Evolutionary conservation across 192 early-diverging fungal genomes (phyloP).

Genomic region (Coemansia sp.): DNA sequence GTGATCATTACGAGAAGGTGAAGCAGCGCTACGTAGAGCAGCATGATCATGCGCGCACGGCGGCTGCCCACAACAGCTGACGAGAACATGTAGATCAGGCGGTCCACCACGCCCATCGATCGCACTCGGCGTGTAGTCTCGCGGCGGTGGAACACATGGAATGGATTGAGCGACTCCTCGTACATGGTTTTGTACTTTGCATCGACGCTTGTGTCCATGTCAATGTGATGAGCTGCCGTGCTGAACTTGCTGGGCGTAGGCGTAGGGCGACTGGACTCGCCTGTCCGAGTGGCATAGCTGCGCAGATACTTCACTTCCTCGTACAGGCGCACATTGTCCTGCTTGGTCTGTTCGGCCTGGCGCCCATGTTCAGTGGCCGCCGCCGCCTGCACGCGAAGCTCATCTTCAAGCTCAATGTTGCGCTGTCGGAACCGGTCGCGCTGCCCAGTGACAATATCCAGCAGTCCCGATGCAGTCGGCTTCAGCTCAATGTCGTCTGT

Average conservation of each 20-base stretch:
- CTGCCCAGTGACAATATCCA: conserved; percentile 85
- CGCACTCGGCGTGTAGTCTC: conserved; percentile 69
- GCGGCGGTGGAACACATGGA: conserved; percentile 74
- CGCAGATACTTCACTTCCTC: conserved; percentile 88
- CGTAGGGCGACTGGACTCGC: conserved; percentile 16
- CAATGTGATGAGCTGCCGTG: conserved; percentile 6
- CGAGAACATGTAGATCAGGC: conserved; percentile 55
- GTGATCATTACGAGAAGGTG: conserved; percentile 79
- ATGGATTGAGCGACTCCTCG: conserved; percentile 87
- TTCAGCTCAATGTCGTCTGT: conserved; percentile 10
- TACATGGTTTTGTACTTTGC: conserved; percentile 77
- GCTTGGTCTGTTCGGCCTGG: conserved; percentile 65
- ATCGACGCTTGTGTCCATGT: conserved; percentile 45
- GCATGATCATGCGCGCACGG: conserved; percentile 22
- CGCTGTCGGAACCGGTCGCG: conserved; percentile 86
- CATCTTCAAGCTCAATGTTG: conserved; percentile 80
- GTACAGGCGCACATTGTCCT: conserved; percentile 86
- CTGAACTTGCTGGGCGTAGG: conserved; percentile 40
- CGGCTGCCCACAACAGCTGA: conserved; percentile 35
- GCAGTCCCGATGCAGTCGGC: conserved; percentile 27
- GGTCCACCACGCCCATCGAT: conserved; percentile 74
- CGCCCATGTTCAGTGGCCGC: conserved; percentile 59
- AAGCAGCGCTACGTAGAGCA: conserved; percentile 46
- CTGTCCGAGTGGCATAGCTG: conserved; percentile 54
- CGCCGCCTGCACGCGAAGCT: conserved; percentile 51